phyloP scores from a whole-genome alignment of 805 yeast genomes.

The Spathaspora girioi region DNA sequence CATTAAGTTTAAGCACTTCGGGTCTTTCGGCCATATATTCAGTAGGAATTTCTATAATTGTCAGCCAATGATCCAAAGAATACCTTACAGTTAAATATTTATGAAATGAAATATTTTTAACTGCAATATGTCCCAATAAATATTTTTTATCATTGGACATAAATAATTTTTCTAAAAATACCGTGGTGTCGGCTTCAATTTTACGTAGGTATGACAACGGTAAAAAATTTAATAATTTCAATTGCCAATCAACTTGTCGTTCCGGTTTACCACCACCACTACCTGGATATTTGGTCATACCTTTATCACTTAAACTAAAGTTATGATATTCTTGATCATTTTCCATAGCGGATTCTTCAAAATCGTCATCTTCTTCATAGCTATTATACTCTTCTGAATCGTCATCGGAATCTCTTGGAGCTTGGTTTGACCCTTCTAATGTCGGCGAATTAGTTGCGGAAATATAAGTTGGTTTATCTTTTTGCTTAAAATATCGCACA shows the following conservation, averaged over 20 bases:
- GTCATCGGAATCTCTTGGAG: conserved; percentile 7
- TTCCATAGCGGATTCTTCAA: conserved; percentile 20
- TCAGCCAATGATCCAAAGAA: conserved; percentile 75
- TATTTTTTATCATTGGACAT: conserved; percentile 55
- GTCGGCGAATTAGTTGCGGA: conserved; percentile 64
- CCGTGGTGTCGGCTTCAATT: conserved; percentile 36
- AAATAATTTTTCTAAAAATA: conserved; percentile 64
- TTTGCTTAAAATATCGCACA: conserved; percentile 67
- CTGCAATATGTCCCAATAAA: conserved; percentile 74
- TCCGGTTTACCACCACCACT: background rate
- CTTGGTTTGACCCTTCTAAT: conserved; percentile 11
- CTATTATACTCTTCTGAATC: conserved; percentile 16
- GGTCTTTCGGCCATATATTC: conserved; percentile 55
- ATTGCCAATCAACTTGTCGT: conserved; percentile 36
- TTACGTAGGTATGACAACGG: conserved; percentile 44
- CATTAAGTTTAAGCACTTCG: conserved; percentile 41
- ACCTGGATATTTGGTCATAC: conserved; percentile 10
- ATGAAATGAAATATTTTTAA: conserved; percentile 65
- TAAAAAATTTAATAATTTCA: conserved; percentile 41
- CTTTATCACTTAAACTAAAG: conserved; percentile 7
- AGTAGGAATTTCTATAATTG: conserved; percentile 68
- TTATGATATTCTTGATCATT: conserved; percentile 9
- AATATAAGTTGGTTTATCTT: conserved; percentile 75
- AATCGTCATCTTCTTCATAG: conserved; percentile 18
- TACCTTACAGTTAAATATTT: conserved; percentile 70